Base-by-base conservation (phyloP, 2,329 filamentous ascomycete species). In the Sordariomycetes sp. region DNA sequence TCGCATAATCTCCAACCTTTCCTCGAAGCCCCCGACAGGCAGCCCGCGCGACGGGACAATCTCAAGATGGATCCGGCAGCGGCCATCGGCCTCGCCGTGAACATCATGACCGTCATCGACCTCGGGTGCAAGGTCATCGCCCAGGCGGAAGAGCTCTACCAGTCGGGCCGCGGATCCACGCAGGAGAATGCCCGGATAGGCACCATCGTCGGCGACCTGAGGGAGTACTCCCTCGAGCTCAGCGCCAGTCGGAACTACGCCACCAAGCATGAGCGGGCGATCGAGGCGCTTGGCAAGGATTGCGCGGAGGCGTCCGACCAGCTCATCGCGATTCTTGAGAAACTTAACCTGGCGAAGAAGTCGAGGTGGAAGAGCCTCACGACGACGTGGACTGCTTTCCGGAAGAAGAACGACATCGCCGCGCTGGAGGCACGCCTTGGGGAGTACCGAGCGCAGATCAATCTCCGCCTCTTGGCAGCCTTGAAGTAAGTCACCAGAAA, bases 81-180 rank as follows among this genome's bases (percentile, higher is more conserved):
- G 2, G 55, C 55, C 14, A n/a, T 51, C 18, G 55, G 55, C n/a
- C 24, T 57, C 1, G 55, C 43, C 12, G 25, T 20, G 16, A 34
- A 46, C 40, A 57, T 57, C n/a, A n/a, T 57, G 24, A 51, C 40
- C 18, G 51, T 57, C n/a, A 50, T 57, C 28, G 55, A 57, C 16
- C 51, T 57, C 28, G n/a, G 43, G 22, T 34, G 16, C n/a, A 57
- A 50, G 18, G 8, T 51, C 22, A 22, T 51, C 43, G 12, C 24
- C 6, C 43, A n/a, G 10, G 55, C 55, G 5, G 16, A 50, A 7
- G 55, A 57, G 22, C 40, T 57, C 28, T 57, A 57, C 22, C 24
- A n/a, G 6, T 57, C 55, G 3, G 55, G n/a, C 16, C 40, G 32
- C 18, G 55, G 28, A 3, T n/a, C 28, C 10, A 46, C 48, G 16